A percentile compares a stretch with the other conserved stretches of the same genome.
Evolutionary conservation across 163 green algal genomes (phyloP).

Genomic region (Trebouxia gelatinosa): DNA sequence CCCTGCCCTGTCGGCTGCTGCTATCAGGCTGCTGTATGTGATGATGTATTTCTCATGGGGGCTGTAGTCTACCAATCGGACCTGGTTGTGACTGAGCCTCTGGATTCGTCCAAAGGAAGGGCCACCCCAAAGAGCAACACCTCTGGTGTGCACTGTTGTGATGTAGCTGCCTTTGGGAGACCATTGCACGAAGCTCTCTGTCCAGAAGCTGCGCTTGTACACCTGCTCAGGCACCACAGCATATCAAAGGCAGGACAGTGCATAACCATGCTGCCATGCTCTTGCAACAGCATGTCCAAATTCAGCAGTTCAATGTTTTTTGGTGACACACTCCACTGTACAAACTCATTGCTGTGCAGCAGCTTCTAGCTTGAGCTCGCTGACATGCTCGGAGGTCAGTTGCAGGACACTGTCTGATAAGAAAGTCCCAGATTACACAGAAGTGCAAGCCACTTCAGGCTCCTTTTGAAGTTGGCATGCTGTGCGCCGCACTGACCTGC

Average conservation of each 20-base stretch:
- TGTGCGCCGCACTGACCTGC: not conserved
- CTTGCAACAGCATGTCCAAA: too few species aligned
- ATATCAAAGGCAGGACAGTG: too few species aligned
- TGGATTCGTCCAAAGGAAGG: constrained; percentile 66
- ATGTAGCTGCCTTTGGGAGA: constrained; percentile 76
- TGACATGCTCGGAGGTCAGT: not conserved
- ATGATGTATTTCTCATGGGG: too few species aligned
- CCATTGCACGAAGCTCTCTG: constrained; percentile 95
- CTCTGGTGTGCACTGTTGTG: constrained; percentile 84
- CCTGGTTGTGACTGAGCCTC: constrained; percentile 66
- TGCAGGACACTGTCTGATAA: not conserved
- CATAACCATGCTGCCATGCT: too few species aligned
- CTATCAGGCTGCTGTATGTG: constrained; percentile 75
- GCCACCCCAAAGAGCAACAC: constrained; percentile 91
- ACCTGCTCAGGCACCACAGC: too few species aligned
- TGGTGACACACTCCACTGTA: too few species aligned
- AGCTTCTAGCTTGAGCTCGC: too few species aligned
- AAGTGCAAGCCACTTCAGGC: not conserved
- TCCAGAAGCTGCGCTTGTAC: constrained; percentile 86
- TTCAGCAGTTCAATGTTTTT: too few species aligned
- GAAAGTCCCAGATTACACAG: not conserved
- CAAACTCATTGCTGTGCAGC: too few species aligned
- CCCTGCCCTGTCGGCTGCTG: constrained; percentile 63
- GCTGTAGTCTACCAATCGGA: too few species aligned
- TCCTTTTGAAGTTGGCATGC: not conserved